A percentile compares a stretch with the other conserved stretches of the same genome.
Conservation (phyloP, 805 yeast genomes). For the Schizosaccharomyces japonicus region DNA sequence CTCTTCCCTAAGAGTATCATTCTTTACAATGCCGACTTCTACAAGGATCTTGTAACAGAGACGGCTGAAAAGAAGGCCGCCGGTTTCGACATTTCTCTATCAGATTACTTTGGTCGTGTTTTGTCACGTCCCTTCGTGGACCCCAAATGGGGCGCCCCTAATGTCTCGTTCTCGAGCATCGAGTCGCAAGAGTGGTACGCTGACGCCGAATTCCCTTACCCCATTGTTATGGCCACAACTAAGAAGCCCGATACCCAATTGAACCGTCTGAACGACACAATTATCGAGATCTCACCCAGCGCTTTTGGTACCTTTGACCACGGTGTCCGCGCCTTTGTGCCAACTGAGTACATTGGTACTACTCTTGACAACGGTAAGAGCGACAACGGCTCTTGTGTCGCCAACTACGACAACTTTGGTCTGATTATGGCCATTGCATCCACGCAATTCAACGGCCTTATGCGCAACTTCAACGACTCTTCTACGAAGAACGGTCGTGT, state of each 20-base stretch:
- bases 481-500: conserved; percentile 5
- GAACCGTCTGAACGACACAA: conserved; percentile 42
- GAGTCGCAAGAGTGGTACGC: conserved; percentile 36
- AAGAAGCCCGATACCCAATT: conserved; percentile 25
- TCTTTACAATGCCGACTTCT: conserved; percentile 11
- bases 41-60: conserved; percentile 21
- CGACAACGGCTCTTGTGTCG: conserved; percentile 24
- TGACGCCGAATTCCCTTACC: conserved; percentile 47
- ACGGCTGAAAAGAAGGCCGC: conserved; percentile 30
- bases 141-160: conserved; percentile 36
- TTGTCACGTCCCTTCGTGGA: conserved; percentile 51
- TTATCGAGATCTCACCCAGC: conserved; percentile 27
- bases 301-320: conserved; percentile 82
- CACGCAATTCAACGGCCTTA: conserved; percentile 13
- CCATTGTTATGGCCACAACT: conserved; percentile 30
- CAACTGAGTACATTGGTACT: conserved; percentile 48
- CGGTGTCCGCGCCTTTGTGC: conserved; percentile 36
- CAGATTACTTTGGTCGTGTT: conserved; percentile 64
- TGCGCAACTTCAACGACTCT: conserved; percentile 5
- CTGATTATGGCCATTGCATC: conserved; percentile 45
- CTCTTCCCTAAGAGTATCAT: conserved; percentile 1
- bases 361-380: conserved; percentile 36
- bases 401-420: conserved; percentile 56
- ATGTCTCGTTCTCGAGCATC: conserved; percentile 32
- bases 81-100: conserved; percentile 39